A percentile compares a stretch with the other conserved stretches of the same genome.
These are phyloP conservation scores for Cucumis variabilis DNA, from an alignment of 331 rosid species.

Conservation along the genomic window DNA sequence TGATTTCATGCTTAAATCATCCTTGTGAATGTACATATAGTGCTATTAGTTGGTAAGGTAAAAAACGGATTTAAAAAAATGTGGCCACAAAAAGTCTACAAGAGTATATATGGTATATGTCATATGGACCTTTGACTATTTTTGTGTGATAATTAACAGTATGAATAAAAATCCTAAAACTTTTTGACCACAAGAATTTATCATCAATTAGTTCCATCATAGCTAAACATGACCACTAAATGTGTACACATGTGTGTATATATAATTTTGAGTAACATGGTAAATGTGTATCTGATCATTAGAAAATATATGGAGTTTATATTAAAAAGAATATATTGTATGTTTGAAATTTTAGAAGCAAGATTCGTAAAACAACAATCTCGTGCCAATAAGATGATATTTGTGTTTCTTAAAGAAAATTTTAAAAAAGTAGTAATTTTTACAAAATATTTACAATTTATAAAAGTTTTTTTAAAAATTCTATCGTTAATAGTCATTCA, in stretches of 20 bases:
- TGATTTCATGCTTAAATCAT: background rate
- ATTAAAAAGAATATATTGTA: too few relatives aligned
- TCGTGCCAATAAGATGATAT: too few relatives aligned
- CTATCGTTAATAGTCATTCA: too few relatives aligned
- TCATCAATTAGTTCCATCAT: background rate
- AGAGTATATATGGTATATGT: background rate
- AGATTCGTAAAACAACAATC: too few relatives aligned
- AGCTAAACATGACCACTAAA: background rate
- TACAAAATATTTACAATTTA: too few relatives aligned
- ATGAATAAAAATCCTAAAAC: background rate
- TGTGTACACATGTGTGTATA: too few relatives aligned
- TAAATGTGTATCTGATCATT: background rate
- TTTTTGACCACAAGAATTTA: background rate
- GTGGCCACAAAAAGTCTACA: background rate
- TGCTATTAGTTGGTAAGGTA: background rate
- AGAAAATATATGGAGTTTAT: too few relatives aligned
- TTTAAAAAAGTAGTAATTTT: too few relatives aligned
- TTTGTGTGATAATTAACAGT: background rate
- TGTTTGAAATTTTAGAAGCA: too few relatives aligned
- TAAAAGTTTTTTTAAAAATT: too few relatives aligned
- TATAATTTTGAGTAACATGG: too few relatives aligned
- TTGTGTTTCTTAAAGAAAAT: too few relatives aligned
- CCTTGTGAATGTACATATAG: background rate
- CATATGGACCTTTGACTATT: background rate
- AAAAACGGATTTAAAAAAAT: background rate